Conservation (phyloP, 2,329 filamentous ascomycete species). For the Fusarium domesticum region DNA sequence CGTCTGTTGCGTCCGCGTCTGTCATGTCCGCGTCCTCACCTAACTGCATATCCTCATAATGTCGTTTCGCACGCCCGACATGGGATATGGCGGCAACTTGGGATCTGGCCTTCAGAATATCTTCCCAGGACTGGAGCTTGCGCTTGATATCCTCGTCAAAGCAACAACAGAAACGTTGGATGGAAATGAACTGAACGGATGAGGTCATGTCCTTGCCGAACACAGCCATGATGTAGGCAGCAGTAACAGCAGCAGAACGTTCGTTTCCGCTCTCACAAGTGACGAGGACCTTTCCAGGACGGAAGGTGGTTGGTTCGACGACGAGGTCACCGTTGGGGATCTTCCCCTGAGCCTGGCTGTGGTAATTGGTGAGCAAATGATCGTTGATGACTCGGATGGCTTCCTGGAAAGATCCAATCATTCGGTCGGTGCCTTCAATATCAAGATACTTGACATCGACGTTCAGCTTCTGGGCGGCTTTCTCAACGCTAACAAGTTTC, state of each 20-base stretch:
- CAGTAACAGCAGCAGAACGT: slow-evolving; percentile 70
- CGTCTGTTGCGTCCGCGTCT: slow-evolving; percentile 11
- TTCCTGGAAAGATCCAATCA: slow-evolving; percentile 61
- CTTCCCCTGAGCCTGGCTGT: slow-evolving; percentile 26
- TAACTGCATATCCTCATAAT: slow-evolving; percentile 15
- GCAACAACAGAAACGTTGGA: slow-evolving; percentile 72
- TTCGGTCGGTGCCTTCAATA: slow-evolving; percentile 56
- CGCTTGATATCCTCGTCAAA: slow-evolving; percentile 65
- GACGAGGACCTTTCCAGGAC: slow-evolving; percentile 70
- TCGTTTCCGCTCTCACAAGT: slow-evolving; percentile 93
- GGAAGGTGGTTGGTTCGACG: slow-evolving; percentile 27
- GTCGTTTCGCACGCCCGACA: slow-evolving; percentile 14
- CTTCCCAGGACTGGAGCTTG: slow-evolving; percentile 49
- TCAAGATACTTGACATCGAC: slow-evolving; percentile 64
- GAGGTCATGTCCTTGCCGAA: slow-evolving; percentile 61
- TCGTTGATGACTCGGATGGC: slow-evolving; percentile 69
- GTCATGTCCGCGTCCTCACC: neutral
- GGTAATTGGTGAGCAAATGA: slow-evolving; percentile 58
- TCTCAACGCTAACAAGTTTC: slow-evolving; percentile 57
- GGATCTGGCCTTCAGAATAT: slow-evolving; percentile 45
- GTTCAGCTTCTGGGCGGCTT: slow-evolving; percentile 56
- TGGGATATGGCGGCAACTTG: slow-evolving; percentile 17
- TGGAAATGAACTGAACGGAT: slow-evolving; percentile 66
- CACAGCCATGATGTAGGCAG: slow-evolving; percentile 80
- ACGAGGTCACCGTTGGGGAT: slow-evolving; percentile 55